Evolutionary conservation across 768 basidiomycete genomes (phyloP), one percentile per base, ranked within the genome.

Genomic region (Macrolepiota dolichaula): DNA sequence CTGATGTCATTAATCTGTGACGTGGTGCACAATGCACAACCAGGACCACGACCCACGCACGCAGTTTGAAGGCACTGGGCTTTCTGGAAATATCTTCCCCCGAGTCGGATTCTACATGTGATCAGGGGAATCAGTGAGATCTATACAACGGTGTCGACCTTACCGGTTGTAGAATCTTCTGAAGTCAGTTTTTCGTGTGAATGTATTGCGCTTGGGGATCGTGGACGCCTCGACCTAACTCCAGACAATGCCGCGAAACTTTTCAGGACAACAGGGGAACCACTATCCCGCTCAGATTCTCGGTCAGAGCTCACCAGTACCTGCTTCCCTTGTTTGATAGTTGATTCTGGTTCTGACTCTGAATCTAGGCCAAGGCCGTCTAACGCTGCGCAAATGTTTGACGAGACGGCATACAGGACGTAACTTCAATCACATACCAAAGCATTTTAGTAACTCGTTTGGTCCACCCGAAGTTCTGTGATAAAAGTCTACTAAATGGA

Each of bases 101-200:
- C 55, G 62, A 38, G 49, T 51, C 55, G 67, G 57, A 57, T 55
- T 64, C 55, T 55, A 52, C 17, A 46, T 32, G 27, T 57, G 42
- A 12, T 17, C 15, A 22, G n/a, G 36, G 22, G 40, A 13, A 37
- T 54, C 47, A 55, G 35, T 22, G 42, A 37, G n/a, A 25, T 60
- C 51, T 4, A 10, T 27, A 55, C 4, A 27, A 25, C 55, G 11
- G 37, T 44, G 37, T 13, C 22, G 59, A 15, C 22, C 10, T n/a
- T 47, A 61, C 59, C 59, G 27, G 59, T 61, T 10, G 32, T 44
- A 37, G 59, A 61, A 35, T 49, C 52, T 17, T 11, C 44, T 12
- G 19, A 9, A 19, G 25, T 35, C 29, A 10, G 15, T 13, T 27
- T 49, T 40, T 51, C 25, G 15, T 44, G 15, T 19, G 52, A n/a